Conservation (phyloP, 225 moss, liverwort and hornwort species). For the Takakia lepidozioides region DNA sequence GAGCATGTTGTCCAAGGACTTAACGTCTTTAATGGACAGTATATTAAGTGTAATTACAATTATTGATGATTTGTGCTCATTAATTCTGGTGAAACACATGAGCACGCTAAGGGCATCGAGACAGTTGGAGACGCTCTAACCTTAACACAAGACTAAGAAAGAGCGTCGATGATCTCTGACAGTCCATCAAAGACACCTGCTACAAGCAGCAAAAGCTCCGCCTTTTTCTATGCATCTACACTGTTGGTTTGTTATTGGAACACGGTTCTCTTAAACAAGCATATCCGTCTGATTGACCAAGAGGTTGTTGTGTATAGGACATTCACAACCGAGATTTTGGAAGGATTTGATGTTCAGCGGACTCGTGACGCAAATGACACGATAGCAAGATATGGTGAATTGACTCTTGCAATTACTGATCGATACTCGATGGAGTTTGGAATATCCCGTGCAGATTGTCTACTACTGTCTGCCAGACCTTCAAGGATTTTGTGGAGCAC, state of each 20-base stretch:
- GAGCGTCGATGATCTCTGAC: slow-evolving; percentile 81
- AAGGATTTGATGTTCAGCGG: slow-evolving; percentile 79
- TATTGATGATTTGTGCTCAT: no score
- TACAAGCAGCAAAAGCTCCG: slow-evolving; percentile 94
- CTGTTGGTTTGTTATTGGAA: not conserved
- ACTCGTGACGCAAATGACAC: slow-evolving; percentile 60
- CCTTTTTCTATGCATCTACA: no score
- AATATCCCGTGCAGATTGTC: slow-evolving; percentile 22
- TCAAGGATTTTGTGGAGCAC: slow-evolving; percentile 60
- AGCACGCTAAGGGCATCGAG: no score
- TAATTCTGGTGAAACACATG: no score
- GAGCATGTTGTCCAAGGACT: no score
- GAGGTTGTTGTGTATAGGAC: slow-evolving; percentile 40
- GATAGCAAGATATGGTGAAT: slow-evolving; percentile 64
- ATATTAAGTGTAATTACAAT: no score
- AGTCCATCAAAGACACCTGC: slow-evolving; percentile 78
- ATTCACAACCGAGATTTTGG: slow-evolving; percentile 78
- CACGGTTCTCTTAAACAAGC: no score
- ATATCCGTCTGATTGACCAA: no score
- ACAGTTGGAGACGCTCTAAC: no score
- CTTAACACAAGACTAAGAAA: no score
- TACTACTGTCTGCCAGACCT: slow-evolving; percentile 56
- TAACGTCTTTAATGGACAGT: no score
- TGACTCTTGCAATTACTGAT: slow-evolving; percentile 61
- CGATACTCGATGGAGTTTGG: slow-evolving; percentile 69